Base-by-base conservation (phyloP, 2,329 filamentous ascomycete genomes). In the Aurifilum marmelostoma region DNA sequence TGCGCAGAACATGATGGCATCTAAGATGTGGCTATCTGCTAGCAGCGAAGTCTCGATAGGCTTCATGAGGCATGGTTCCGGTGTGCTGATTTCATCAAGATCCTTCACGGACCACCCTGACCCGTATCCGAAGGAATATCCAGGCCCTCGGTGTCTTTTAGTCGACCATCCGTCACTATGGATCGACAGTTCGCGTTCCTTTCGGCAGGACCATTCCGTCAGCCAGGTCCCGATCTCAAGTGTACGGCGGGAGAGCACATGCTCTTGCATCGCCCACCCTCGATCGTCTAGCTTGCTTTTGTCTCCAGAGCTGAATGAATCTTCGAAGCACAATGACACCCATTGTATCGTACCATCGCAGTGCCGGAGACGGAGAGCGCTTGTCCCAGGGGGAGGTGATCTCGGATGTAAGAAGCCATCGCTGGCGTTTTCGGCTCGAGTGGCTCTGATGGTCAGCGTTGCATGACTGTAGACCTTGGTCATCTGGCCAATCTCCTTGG, bases 141-240 rank as follows among this genome's bases (percentile, higher is more conserved):
- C 1, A 1, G 6, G 2, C 11, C 9, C 11, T 16, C 50, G n/a
- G 8, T 0, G 1, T 12, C 0, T 12, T 8, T n/a, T 8, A 6
- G 2, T 47, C 21, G 43, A 47, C 52, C 24, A 56, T 14, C 12
- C 12, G 14, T 56, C 52, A 3, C 14, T 8, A 32, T 56, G 12
- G 1, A 4, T 4, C 8, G 5, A 0, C 52, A 32, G 16, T 1
- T 8, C 7, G 14, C 52, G 52, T 32, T 29, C 52, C 3, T 29
- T 18, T 18, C 52, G 52, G 52, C 52, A 56, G 0, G 52, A 56
- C 52, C 52, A 56, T 18, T 16, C 24, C 27, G 52, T 56, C 2
- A 29, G 1, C 12, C 14, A 56, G 6, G 52, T 16, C 12, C 52
- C 52, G 12, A 29, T 32, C 14, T 56, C 52, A 8, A 56, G 52